These are phyloP conservation scores for Lotus japonicus DNA, from an alignment of 306 rosid genomes.

Conservation along the genomic window DNA sequence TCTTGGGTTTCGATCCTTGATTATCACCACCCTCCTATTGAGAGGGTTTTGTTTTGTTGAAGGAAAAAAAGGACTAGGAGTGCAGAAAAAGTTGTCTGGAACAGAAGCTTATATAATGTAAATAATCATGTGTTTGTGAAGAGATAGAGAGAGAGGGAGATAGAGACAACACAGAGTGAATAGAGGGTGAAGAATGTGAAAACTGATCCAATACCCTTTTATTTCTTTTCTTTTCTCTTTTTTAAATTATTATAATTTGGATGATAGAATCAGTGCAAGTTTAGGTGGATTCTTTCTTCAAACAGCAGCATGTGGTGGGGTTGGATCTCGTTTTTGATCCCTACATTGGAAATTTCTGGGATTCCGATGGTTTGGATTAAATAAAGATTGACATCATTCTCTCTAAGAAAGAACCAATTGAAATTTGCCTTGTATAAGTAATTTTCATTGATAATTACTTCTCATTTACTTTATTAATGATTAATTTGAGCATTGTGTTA, in stretches of 20 bases:
- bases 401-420: no score
- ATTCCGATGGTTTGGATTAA: constrained; percentile 21
- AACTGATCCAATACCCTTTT: not conserved
- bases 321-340: constrained; percentile 28
- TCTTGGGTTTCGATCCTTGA: constrained; percentile 51
- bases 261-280: constrained; percentile 1
- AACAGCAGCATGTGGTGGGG: constrained; percentile 46
- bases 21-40: no score
- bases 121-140: not conserved
- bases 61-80: constrained; percentile 20
- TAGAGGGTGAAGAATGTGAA: constrained; percentile 18
- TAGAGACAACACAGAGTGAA: not conserved
- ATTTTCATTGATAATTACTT: no score
- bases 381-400: constrained; percentile 21
- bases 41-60: not conserved
- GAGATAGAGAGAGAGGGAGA: no score
- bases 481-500: no score
- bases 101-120: constrained; percentile 41
- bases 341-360: constrained; percentile 22
- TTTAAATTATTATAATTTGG: not conserved
- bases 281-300: constrained; percentile 1
- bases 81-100: constrained; percentile 39
- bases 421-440: no score
- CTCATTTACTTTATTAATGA: no score
- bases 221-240: not conserved